These are phyloP conservation scores for Paratrypanosoma confusum DNA, from an alignment of 208 protist species.

Conservation along the genomic window DNA sequence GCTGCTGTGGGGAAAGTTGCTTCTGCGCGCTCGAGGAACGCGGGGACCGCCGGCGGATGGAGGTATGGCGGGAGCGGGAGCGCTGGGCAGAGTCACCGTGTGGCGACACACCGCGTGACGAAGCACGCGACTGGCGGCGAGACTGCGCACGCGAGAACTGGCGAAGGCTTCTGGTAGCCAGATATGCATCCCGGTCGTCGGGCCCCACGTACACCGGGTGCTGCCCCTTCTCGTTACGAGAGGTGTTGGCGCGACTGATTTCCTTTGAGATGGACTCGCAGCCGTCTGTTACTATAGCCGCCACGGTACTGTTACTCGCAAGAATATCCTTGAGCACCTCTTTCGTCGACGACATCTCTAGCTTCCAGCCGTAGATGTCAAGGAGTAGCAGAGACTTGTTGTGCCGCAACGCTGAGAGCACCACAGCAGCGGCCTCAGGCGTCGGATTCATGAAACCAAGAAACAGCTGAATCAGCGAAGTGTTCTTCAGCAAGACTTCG, in stretches of 20 bases:
- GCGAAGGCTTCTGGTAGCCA: slow-evolving; percentile 67
- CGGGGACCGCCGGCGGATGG: no score
- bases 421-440: slow-evolving; percentile 32
- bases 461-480: slow-evolving; percentile 82
- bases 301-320: slow-evolving; percentile 33
- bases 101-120: slow-evolving; percentile 15
- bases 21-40: no score
- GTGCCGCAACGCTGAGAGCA: slow-evolving; percentile 36
- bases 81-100: slow-evolving; percentile 3
- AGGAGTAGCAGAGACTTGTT: slow-evolving; percentile 68
- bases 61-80: not conserved
- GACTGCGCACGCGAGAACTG: slow-evolving; percentile 69
- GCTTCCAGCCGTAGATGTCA: slow-evolving; percentile 80
- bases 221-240: slow-evolving; percentile 36
- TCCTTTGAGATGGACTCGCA: slow-evolving; percentile 41
- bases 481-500: slow-evolving; percentile 53
- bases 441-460: slow-evolving; percentile 83
- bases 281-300: slow-evolving; percentile 68
- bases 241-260: slow-evolving; percentile 52
- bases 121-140: slow-evolving; percentile 41
- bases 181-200: slow-evolving; percentile 76
- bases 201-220: slow-evolving; percentile 75
- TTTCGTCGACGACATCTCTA: slow-evolving; percentile 20
- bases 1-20: no score
- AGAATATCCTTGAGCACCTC: slow-evolving; percentile 33